phyloP scores from a whole-genome alignment of 176 grass and related monocot species.

The Raddia guianensis region DNA sequence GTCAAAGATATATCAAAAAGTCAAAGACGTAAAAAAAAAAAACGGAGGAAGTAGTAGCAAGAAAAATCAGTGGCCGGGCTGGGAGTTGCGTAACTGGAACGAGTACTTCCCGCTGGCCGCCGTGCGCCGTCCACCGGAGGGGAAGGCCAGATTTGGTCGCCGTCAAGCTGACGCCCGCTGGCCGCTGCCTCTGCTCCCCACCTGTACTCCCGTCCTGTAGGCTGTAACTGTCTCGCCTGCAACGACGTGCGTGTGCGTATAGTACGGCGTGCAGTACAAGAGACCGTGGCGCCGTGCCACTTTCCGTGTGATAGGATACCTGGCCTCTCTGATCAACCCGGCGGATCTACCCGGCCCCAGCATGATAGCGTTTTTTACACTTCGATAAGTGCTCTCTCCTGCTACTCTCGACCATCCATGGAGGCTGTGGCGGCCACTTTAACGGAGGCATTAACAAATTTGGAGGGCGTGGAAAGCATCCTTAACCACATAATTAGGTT shows the following conservation, averaged over 20 bases:
- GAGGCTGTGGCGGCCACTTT: slow-evolving; percentile 30
- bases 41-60: too few species aligned
- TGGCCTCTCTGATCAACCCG: slow-evolving; percentile 36
- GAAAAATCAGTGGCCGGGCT: background rate
- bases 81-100: background rate
- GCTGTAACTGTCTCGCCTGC: background rate
- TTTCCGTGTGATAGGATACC: slow-evolving; percentile 36
- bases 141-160: slow-evolving; percentile 33
- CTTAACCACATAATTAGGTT: slow-evolving; percentile 39
- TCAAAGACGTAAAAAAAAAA: too few species aligned
- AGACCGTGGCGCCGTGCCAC: background rate
- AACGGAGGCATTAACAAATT: background rate
- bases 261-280: background rate
- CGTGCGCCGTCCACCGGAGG: slow-evolving; percentile 2
- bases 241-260: background rate
- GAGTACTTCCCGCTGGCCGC: background rate
- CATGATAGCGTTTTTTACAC: slow-evolving; percentile 31
- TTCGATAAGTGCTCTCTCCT: slow-evolving; percentile 51
- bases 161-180: slow-evolving; percentile 19
- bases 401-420: slow-evolving; percentile 31
- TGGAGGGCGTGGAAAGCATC: slow-evolving; percentile 27
- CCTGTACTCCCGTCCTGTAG: background rate
- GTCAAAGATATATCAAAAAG: too few species aligned
- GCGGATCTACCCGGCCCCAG: background rate
- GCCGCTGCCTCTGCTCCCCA: background rate